Conservation (phyloP, 208 protist genomes). For the Leishmania turanica region DNA sequence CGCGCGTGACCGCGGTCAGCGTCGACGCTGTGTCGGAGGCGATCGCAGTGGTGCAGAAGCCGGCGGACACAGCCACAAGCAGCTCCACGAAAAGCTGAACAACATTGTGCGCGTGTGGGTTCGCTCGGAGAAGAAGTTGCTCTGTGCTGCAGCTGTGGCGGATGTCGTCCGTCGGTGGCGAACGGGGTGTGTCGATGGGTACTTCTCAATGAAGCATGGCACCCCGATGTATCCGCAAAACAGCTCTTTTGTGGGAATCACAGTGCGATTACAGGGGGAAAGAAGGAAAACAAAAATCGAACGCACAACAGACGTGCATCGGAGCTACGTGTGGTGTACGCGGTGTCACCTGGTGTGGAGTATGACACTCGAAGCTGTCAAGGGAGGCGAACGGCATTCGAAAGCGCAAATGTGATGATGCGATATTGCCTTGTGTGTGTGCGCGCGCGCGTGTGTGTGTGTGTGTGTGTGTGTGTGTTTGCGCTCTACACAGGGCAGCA, state of each 20-base stretch:
- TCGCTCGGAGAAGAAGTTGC: no score
- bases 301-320: background rate
- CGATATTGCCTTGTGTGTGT: background rate
- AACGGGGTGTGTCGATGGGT: background rate
- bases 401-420: background rate
- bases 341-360: background rate
- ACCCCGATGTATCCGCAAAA: no score
- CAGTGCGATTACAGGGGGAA: background rate
- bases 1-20: constrained; percentile 45
- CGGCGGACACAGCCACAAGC: background rate
- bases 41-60: background rate
- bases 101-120: background rate
- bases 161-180: background rate
- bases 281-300: background rate
- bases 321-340: background rate
- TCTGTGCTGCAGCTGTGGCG: background rate
- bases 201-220: background rate
- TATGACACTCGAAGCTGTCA: background rate
- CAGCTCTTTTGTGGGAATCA: background rate
- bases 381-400: background rate
- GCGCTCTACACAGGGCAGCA: background rate
- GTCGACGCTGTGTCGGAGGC: constrained; percentile 33
- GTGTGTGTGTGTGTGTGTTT: no score
- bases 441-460: no score
- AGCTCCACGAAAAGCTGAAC: background rate